Conservation (phyloP, 2,329 filamentous ascomycete genomes). For the Aschersonia sp. region DNA sequence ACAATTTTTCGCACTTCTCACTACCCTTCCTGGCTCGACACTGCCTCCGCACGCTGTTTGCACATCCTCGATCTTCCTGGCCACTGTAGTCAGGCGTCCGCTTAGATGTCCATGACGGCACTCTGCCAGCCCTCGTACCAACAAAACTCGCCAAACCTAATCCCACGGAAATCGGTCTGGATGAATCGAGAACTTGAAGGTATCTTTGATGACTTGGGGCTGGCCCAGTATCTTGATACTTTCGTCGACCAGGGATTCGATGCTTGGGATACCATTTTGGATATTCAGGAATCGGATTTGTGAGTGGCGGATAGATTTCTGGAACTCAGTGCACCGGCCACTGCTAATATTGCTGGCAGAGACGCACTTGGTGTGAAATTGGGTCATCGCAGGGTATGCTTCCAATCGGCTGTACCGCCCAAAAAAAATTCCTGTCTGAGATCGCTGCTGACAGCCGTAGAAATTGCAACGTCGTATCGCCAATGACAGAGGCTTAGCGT, state of each 20-base stretch:
- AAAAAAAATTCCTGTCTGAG: not conserved
- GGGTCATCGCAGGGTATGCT: conserved; percentile 60
- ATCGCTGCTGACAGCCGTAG: conserved; percentile 22
- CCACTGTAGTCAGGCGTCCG: not conserved
- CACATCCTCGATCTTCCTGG: not conserved
- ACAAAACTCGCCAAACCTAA: not conserved
- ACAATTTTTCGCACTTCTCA: not conserved
- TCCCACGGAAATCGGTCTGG: conserved; percentile 8
- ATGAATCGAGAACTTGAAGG: conserved; percentile 45
- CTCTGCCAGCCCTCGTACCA: not conserved
- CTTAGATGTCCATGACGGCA: conserved; percentile 6
- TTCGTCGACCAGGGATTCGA: conserved; percentile 74
- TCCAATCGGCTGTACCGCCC: not conserved
- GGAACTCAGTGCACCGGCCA: not conserved
- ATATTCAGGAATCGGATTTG: conserved; percentile 76
- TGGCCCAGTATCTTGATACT: conserved; percentile 59
- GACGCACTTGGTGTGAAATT: conserved; percentile 65
- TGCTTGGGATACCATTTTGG: conserved; percentile 68
- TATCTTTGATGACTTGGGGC: conserved; percentile 60
- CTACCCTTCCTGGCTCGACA: not conserved
- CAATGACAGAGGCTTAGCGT: conserved; percentile 50
- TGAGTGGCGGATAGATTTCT: conserved; percentile 24
- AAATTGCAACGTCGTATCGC: conserved; percentile 76
- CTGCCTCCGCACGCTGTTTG: not conserved
- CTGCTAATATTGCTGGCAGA: conserved; percentile 21